Conservation (phyloP, 257 asterid species). For the Salvia rosmarinus region DNA sequence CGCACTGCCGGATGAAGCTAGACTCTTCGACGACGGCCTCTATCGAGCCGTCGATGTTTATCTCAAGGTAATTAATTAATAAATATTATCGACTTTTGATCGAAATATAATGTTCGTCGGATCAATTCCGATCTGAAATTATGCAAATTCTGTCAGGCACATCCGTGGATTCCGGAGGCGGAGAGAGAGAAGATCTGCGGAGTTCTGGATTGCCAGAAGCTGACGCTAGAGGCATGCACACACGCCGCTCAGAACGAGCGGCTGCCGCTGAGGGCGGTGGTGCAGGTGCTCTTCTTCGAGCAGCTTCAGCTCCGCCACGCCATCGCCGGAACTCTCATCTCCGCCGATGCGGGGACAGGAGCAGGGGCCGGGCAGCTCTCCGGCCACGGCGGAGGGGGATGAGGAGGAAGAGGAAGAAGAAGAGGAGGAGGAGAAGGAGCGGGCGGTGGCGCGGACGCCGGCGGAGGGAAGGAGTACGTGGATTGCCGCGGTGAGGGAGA, state of each 20-base stretch:
- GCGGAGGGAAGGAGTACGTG: constrained; percentile 55
- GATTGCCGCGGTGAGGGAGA: constrained; percentile 82
- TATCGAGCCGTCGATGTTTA: constrained; percentile 97
- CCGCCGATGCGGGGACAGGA: constrained; percentile 45
- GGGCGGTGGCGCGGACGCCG: constrained; percentile 33
- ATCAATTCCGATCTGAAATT: not conserved
- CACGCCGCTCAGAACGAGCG: constrained; percentile 99
- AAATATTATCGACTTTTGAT: not conserved
- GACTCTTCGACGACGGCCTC: constrained; percentile 90
- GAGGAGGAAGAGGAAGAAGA: constrained; percentile 28
- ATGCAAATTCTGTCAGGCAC: constrained; percentile 55
- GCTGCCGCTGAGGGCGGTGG: constrained; percentile 90
- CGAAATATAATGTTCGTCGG: not conserved
- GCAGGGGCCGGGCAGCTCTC: constrained; percentile 36
- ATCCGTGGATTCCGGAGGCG: constrained; percentile 76
- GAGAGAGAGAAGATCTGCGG: constrained; percentile 87
- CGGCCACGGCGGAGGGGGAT: constrained; percentile 34
- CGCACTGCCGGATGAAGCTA: constrained; percentile 79
- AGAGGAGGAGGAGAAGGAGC: not conserved
- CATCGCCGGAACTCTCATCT: constrained; percentile 71
- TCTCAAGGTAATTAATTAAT: constrained; percentile 63
- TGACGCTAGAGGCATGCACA: constrained; percentile 95
- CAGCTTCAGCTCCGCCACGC: constrained; percentile 99
- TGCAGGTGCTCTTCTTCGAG: constrained; percentile 92
- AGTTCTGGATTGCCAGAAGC: constrained; percentile 82